Evolutionary conservation across 208 protist species (phyloP).

Genomic region (Phytomonas sp.): DNA sequence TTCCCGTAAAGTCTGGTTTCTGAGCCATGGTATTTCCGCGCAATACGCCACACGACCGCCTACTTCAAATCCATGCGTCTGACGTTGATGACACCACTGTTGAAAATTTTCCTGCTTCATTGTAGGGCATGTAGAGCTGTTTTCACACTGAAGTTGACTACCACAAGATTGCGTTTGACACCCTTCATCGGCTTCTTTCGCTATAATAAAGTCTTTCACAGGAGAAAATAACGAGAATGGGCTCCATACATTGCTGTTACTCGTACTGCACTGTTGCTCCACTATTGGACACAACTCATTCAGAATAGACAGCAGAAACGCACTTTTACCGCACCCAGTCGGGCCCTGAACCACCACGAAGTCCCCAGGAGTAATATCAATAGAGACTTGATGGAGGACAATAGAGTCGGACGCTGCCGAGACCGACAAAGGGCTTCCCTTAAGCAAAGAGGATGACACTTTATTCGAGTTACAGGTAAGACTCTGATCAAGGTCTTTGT

Average conservation of each 20-base stretch:
- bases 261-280: neutral
- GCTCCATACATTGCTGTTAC: neutral
- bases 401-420: conserved; percentile 11
- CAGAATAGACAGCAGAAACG: conserved; percentile 72
- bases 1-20: conserved; percentile 85
- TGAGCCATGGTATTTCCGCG: conserved; percentile 87
- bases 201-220: neutral
- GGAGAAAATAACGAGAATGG: neutral
- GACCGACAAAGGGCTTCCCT: neutral
- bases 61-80: conserved; percentile 28
- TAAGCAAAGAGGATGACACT: neutral
- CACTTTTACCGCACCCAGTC: conserved; percentile 76
- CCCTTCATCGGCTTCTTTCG: neutral
- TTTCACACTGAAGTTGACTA: conserved; percentile 9
- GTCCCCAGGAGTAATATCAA: conserved; percentile 53
- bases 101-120: conserved; percentile 1
- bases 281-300: conserved; percentile 45
- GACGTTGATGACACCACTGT: neutral
- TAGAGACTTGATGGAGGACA: conserved; percentile 42
- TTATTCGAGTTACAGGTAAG: neutral
- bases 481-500: neutral
- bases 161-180: neutral
- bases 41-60: conserved; percentile 71
- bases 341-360: conserved; percentile 72
- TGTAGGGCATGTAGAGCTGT: neutral